Conservation (phyloP, 495 filamentous ascomycete species). For the Filosporella fistucella region DNA sequence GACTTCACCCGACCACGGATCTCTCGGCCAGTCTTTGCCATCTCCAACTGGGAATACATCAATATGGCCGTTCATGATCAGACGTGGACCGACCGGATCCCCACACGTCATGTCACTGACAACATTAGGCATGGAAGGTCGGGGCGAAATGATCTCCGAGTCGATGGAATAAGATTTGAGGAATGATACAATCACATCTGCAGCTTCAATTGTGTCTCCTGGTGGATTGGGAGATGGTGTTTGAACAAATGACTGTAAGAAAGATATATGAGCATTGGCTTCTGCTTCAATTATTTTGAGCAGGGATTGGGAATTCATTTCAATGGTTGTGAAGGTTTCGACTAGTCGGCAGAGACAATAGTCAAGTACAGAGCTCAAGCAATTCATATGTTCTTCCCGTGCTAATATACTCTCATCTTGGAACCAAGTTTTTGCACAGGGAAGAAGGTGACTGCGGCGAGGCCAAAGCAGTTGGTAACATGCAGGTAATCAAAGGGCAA, state of each 20-base stretch:
- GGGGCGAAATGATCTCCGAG: slow-evolving; percentile 7
- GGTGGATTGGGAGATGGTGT: slow-evolving; percentile 9
- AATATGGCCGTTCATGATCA: slow-evolving; percentile 14
- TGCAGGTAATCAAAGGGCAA: too few species aligned
- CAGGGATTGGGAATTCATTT: slow-evolving; percentile 6
- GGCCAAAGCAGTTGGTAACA: too few species aligned
- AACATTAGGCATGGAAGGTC: slow-evolving; percentile 2
- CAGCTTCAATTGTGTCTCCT: slow-evolving; percentile 10
- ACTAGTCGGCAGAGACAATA: too few species aligned
- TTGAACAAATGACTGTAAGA: slow-evolving; percentile 6
- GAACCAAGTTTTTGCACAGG: too few species aligned
- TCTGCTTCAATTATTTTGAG: slow-evolving; percentile 6
- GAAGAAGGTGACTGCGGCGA: too few species aligned
- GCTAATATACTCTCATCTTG: too few species aligned
- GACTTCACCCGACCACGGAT: slow-evolving; percentile 11
- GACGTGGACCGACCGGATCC: neutral
- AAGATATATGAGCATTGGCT: neutral
- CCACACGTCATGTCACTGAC: neutral
- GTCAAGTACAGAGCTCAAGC: too few species aligned
- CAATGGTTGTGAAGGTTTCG: too few species aligned
- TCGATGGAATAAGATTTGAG: neutral
- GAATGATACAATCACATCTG: slow-evolving; percentile 5
- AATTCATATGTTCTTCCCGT: too few species aligned
- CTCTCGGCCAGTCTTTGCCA: slow-evolving; percentile 2
- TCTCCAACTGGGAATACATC: slow-evolving; percentile 11